Percentiles rank a stretch among this genome's conserved stretches.
Conservation (phyloP, 148 eudicot species). For the Oxyria digyna region DNA sequence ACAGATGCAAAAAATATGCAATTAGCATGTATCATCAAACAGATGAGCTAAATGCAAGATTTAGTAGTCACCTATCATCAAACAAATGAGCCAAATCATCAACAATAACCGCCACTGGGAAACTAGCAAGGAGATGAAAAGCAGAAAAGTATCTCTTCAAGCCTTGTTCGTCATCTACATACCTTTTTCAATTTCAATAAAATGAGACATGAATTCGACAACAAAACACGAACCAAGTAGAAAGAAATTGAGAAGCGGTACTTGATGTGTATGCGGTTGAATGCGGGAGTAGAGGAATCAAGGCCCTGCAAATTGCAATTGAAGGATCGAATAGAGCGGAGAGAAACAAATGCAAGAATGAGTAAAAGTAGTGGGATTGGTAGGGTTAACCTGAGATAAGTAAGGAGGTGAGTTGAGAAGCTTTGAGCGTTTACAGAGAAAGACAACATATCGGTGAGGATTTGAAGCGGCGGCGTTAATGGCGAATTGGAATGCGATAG, state of each 20-base stretch:
- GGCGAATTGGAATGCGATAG: constrained; percentile 70
- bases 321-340: not conserved
- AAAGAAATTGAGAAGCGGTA: constrained; percentile 14
- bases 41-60: too few species aligned
- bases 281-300: constrained; percentile 41
- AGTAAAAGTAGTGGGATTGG: not conserved
- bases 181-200: constrained; percentile 21
- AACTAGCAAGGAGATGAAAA: constrained; percentile 45
- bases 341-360: not conserved
- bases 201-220: not conserved
- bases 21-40: not conserved
- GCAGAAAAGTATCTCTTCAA: constrained; percentile 67
- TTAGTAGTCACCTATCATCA: constrained; percentile 34
- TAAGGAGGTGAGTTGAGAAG: constrained; percentile 46
- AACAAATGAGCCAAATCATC: constrained; percentile 64
- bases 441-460: constrained; percentile 28
- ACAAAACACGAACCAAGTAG: not conserved
- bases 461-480: constrained; percentile 27
- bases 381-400: constrained; percentile 46
- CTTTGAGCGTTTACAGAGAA: constrained; percentile 47
- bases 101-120: constrained; percentile 50
- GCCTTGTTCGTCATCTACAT: constrained; percentile 62
- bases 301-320: constrained; percentile 34
- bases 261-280: constrained; percentile 62
- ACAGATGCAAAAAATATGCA: not conserved